A percentile compares a stretch with the other conserved stretches of the same genome.
These are phyloP conservation scores for Kentomonas sorsogonicus DNA, from an alignment of 208 protist genomes.

Conservation along the genomic window DNA sequence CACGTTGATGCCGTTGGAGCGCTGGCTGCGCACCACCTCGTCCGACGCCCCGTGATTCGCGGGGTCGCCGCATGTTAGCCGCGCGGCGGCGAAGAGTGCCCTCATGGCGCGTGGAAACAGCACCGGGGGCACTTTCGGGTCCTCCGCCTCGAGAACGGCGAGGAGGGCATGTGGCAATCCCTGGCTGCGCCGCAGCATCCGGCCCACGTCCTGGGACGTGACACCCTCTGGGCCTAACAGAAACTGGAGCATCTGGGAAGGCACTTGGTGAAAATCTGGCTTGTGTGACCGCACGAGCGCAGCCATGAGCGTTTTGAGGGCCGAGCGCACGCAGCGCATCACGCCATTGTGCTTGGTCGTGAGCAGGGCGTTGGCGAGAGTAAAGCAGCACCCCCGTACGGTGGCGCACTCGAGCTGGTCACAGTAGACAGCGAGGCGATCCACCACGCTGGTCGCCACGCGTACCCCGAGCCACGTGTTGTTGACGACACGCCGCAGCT, in stretches of 20 bases:
- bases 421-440: constrained; percentile 16
- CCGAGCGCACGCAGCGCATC: constrained; percentile 70
- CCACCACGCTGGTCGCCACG: constrained; percentile 35
- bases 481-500: constrained; percentile 85
- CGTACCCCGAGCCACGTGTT: constrained; percentile 88
- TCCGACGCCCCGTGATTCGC: background rate
- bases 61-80: constrained; percentile 4
- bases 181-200: constrained; percentile 88
- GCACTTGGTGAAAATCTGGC: constrained; percentile 42
- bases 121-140: constrained; percentile 45
- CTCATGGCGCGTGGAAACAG: constrained; percentile 75
- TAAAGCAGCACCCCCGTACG: constrained; percentile 40
- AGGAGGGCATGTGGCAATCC: constrained; percentile 81
- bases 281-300: constrained; percentile 62
- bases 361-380: constrained; percentile 68
- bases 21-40: constrained; percentile 50
- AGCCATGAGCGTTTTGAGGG: constrained; percentile 43
- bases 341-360: constrained; percentile 90
- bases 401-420: constrained; percentile 30
- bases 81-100: constrained; percentile 41
- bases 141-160: constrained; percentile 79
- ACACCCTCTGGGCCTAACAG: constrained; percentile 76
- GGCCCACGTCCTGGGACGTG: constrained; percentile 49
- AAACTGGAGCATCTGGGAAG: constrained; percentile 54
- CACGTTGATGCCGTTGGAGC: constrained; percentile 89